A percentile compares a stretch with the other conserved stretches of the same genome.
Evolutionary conservation across 140 eudicot genomes (phyloP).

Genomic region (Senecio squalidus): DNA sequence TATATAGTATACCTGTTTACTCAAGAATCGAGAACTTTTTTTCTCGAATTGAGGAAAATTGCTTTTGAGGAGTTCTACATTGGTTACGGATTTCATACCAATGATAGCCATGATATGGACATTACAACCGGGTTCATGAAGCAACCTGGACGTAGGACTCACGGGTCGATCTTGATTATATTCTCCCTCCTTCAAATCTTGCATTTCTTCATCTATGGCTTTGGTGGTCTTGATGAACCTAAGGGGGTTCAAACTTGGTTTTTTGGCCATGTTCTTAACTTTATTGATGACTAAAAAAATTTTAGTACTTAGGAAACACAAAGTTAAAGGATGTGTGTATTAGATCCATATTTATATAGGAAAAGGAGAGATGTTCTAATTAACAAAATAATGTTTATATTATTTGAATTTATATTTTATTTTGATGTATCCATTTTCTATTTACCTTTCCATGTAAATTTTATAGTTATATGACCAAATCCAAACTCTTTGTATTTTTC

Average conservation of each 20-base stretch:
- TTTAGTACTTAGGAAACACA: too few relatives aligned
- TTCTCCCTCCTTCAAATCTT: background rate
- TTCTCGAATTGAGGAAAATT: slow-evolving; percentile 11
- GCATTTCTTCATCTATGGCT: slow-evolving; percentile 4
- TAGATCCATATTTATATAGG: too few relatives aligned
- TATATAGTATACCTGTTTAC: slow-evolving; percentile 34
- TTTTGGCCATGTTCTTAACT: slow-evolving; percentile 14
- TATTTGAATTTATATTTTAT: too few relatives aligned
- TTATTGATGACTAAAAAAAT: background rate
- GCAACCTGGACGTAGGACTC: slow-evolving; percentile 31
- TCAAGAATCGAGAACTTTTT: slow-evolving; percentile 41
- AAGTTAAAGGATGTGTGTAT: too few relatives aligned
- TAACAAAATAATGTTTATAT: too few relatives aligned
- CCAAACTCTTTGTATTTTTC: too few relatives aligned
- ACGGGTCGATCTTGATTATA: slow-evolving; percentile 11
- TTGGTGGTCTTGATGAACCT: slow-evolving; percentile 13
- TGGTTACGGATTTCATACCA: slow-evolving; percentile 28
- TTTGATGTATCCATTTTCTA: too few relatives aligned
- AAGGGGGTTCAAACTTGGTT: slow-evolving; percentile 3
- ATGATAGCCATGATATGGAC: slow-evolving; percentile 25
- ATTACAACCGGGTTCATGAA: slow-evolving; percentile 39
- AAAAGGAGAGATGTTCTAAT: too few relatives aligned
- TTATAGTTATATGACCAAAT: too few relatives aligned
- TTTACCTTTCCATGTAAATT: too few relatives aligned
- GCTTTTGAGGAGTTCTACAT: slow-evolving; percentile 23